phyloP scores from a whole-genome alignment of 1,284 basidiomycete genomes.

The Ustilago xerochloae region DNA sequence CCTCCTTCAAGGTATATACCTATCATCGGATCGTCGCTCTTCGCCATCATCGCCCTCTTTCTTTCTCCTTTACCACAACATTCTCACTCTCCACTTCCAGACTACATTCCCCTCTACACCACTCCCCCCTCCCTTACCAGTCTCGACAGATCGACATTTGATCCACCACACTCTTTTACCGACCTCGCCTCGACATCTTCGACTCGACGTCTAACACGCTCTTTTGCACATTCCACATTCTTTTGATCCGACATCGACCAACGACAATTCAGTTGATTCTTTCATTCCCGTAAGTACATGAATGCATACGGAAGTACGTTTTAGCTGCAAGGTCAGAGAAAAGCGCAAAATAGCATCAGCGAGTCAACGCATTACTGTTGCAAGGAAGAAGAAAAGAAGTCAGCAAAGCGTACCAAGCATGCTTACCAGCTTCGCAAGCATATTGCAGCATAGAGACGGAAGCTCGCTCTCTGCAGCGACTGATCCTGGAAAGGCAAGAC shows the following conservation, averaged over 20 bases:
- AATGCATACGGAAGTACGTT: background rate
- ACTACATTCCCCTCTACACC: background rate
- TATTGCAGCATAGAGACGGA: background rate
- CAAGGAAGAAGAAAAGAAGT: background rate
- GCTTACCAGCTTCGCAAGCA: background rate
- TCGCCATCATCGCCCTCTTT: background rate
- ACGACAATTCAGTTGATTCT: slow-evolving; percentile 6
- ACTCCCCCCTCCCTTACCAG: slow-evolving; percentile 1
- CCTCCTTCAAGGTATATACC: slow-evolving; percentile 37
- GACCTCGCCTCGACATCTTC: slow-evolving; percentile 19
- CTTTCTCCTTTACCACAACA: slow-evolving; percentile 14
- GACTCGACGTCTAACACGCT: slow-evolving; percentile 30
- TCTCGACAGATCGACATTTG: slow-evolving; percentile 11
- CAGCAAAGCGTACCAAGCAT: background rate
- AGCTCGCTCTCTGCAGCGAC: too few relatives aligned
- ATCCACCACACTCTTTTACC: slow-evolving; percentile 36
- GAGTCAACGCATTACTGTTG: background rate
- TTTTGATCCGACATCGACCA: slow-evolving; percentile 8
- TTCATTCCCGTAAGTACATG: slow-evolving; percentile 29
- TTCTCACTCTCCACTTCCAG: slow-evolving; percentile 23
- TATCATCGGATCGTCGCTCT: slow-evolving; percentile 7
- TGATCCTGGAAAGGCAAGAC: background rate
- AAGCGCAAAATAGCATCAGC: slow-evolving; percentile 11
- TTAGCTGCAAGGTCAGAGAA: background rate
- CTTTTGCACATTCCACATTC: slow-evolving; percentile 39